Evolutionary conservation across 2,329 filamentous ascomycete genomes (phyloP), one percentile per base, ranked within the genome.

Genomic region (Aspergillus sp.): DNA sequence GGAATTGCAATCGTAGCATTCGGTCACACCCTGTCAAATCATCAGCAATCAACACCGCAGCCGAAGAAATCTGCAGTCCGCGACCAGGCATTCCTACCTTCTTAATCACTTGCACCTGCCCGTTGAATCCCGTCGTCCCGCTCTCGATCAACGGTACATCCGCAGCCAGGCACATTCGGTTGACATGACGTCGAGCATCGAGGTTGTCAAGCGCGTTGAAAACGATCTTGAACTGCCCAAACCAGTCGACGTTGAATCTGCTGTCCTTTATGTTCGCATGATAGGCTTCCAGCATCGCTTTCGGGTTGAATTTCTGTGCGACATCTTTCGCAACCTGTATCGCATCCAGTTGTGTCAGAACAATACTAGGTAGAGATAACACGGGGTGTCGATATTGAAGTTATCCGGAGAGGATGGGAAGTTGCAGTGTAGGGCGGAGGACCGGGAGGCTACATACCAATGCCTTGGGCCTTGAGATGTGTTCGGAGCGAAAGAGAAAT

Each of bases 201-300:
- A 99, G 82, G 68, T 99, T 99, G 77, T 99, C 95, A 45, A 99
- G 84, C 54, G 95, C 95, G 77, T 99, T 99, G 82, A 99, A 98
- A 9, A 97, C 93, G 26, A 98, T 80, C 52, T 84, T 83, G 74
- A 98, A 99, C 7, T 81, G 77, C 66, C 86, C 83, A 73, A 97
- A 99, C 91, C 94, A 99, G 53, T 89, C 85, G 57, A 96, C 85
- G 67, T 90, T 90, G 79, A 98, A 99, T 63, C 90, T 83, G 6
- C 83, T 70, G 64, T 98, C 93, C 77, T 96, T 98, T 78, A 99
- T 97, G 71, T 98, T 96, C 63, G 90, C 91, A 78, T 96, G 92
- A 70, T 97, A 87, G 31, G 95, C 92, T 68, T 92, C 85, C 67
- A 99, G 89, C 73, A 90, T 91, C 67, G 92, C 90, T 63, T 87